A percentile compares a stretch with the other conserved stretches of the same genome.
Evolutionary conservation across 257 asterid genomes (phyloP).

Genomic region (Mitragyna speciosa): DNA sequence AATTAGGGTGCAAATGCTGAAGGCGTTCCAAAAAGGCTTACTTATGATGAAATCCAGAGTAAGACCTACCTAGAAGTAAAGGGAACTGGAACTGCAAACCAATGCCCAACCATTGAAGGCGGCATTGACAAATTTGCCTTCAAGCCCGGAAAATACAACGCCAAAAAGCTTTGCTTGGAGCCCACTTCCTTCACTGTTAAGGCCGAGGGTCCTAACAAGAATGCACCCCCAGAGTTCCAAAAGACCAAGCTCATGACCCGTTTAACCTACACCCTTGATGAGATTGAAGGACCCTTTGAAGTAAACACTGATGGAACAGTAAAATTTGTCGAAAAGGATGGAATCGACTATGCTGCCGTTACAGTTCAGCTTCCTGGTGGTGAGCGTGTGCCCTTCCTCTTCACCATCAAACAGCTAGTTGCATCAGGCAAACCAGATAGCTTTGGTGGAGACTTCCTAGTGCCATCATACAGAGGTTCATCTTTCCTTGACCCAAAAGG

Average conservation of each 20-base stretch:
- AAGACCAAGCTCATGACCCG: slow-evolving; percentile 98
- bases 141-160: slow-evolving; percentile 79
- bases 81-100: slow-evolving; percentile 96
- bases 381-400: slow-evolving; percentile 94
- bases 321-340: slow-evolving; percentile 93
- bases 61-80: slow-evolving; percentile 90
- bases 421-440: slow-evolving; percentile 82
- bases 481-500: slow-evolving; percentile 99
- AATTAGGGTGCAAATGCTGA: slow-evolving; percentile 89
- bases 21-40: slow-evolving; percentile 74
- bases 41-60: slow-evolving; percentile 91
- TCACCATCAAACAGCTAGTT: slow-evolving; percentile 87
- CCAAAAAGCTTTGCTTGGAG: slow-evolving; percentile 91
- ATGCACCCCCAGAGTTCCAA: slow-evolving; percentile 80
- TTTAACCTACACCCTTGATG: slow-evolving; percentile 93
- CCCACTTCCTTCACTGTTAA: slow-evolving; percentile 98
- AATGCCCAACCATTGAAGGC: slow-evolving; percentile 96
- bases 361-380: slow-evolving; percentile 99
- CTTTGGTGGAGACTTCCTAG: slow-evolving; percentile 73
- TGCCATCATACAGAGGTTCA: slow-evolving; percentile 96
- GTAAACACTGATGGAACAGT: slow-evolving; percentile 72
- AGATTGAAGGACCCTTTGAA: slow-evolving; percentile 95
- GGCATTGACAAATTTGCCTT: slow-evolving; percentile 70
- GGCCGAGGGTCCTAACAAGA: slow-evolving; percentile 82
- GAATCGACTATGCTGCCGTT: slow-evolving; percentile 95